Evolutionary conservation across 2,329 filamentous ascomycete species (phyloP).

Genomic region (Pezicula carpinea): DNA sequence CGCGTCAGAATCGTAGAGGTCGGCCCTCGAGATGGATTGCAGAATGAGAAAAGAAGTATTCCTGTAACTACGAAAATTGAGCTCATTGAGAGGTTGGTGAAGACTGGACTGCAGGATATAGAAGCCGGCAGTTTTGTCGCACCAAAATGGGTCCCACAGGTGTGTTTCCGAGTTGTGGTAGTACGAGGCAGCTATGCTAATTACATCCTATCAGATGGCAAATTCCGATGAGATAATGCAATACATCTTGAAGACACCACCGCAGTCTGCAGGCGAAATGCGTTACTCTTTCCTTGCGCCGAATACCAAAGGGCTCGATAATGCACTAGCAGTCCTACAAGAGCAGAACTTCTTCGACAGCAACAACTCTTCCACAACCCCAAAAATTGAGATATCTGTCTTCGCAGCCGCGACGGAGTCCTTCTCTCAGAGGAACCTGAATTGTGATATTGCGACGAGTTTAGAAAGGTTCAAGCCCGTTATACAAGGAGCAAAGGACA

Average conservation of each 20-base stretch:
- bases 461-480: slow-evolving; percentile 66
- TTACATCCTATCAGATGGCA: slow-evolving; percentile 55
- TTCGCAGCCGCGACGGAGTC: slow-evolving; percentile 79
- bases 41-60: slow-evolving; percentile 75
- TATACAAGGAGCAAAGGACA: slow-evolving; percentile 60
- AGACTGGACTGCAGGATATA: slow-evolving; percentile 66
- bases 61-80: slow-evolving; percentile 71
- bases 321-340: slow-evolving; percentile 51
- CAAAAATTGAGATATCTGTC: slow-evolving; percentile 64
- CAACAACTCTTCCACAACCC: slow-evolving; percentile 27
- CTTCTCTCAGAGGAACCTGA: slow-evolving; percentile 78
- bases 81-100: slow-evolving; percentile 63
- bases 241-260: slow-evolving; percentile 56
- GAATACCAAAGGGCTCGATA: slow-evolving; percentile 67
- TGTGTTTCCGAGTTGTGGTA: slow-evolving; percentile 28
- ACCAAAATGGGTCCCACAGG: slow-evolving; percentile 81
- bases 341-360: slow-evolving; percentile 39
- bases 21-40: slow-evolving; percentile 78
- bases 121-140: slow-evolving; percentile 81
- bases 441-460: slow-evolving; percentile 72
- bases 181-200: background rate
- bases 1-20: slow-evolving; percentile 70
- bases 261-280: slow-evolving; percentile 50
- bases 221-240: slow-evolving; percentile 71
- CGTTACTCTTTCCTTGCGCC: slow-evolving; percentile 79